Conservation (phyloP, 2,329 filamentous ascomycete genomes). For the Fusarium sp. region DNA sequence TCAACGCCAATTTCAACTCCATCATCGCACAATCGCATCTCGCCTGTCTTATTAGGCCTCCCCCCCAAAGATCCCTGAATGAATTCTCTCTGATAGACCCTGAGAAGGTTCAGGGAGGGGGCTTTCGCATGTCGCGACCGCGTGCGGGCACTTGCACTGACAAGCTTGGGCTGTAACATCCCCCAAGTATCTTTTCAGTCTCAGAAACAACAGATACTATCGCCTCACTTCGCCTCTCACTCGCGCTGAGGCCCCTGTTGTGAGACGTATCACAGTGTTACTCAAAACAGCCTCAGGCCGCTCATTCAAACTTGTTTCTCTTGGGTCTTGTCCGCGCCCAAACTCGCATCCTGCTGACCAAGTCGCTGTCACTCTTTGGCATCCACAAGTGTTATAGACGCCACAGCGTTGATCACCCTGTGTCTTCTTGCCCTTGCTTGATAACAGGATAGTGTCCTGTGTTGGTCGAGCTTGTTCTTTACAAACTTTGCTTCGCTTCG, state of each 20-base stretch:
- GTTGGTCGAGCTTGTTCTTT: not conserved
- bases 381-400: constrained; percentile 11
- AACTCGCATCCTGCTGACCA: constrained; percentile 18
- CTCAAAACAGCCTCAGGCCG: constrained; percentile 28
- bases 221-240: constrained; percentile 11
- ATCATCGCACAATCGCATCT: not conserved
- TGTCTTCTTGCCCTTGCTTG: not conserved
- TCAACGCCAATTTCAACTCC: constrained; percentile 10
- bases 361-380: constrained; percentile 6
- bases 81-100: constrained; percentile 34
- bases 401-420: constrained; percentile 1
- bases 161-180: constrained; percentile 33
- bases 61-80: constrained; percentile 35
- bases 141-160: constrained; percentile 29
- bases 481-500: not conserved
- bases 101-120: constrained; percentile 42
- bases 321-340: constrained; percentile 14
- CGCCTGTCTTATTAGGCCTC: not conserved
- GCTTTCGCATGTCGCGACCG: constrained; percentile 37
- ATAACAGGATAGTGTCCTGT: constrained; percentile 8
- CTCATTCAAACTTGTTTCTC: constrained; percentile 21
- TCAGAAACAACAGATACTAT: not conserved
- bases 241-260: constrained; percentile 13
- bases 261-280: constrained; percentile 35
- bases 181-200: constrained; percentile 16